Percentiles rank a stretch among this genome's conserved stretches.
phyloP scores from a whole-genome alignment of 2,329 filamentous ascomycete species.

The Aureobasidium pullulans region DNA sequence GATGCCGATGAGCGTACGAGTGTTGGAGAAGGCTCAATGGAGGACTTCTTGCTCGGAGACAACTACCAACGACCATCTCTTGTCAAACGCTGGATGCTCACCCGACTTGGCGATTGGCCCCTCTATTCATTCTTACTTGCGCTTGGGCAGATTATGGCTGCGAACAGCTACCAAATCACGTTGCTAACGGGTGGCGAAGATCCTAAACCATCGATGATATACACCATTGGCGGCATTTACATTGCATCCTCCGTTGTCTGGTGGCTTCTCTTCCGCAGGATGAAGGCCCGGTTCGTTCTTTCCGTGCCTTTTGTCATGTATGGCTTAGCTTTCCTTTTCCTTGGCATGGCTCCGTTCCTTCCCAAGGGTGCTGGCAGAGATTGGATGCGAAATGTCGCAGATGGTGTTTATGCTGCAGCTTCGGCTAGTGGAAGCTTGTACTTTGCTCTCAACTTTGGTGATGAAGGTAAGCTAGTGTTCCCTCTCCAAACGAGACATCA shows the following conservation, averaged over 20 bases:
- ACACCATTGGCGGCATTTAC: constrained; percentile 54
- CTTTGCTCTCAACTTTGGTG: constrained; percentile 60
- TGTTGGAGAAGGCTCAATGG: constrained; percentile 27
- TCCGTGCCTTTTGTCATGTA: constrained; percentile 57
- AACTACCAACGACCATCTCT: constrained; percentile 52
- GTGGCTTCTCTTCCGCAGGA: constrained; percentile 53
- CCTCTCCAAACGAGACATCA: background rate
- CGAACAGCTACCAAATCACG: constrained; percentile 62
- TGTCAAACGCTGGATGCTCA: constrained; percentile 47
- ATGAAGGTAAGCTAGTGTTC: background rate
- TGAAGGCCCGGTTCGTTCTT: constrained; percentile 41
- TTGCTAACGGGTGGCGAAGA: constrained; percentile 58
- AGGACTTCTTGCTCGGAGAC: constrained; percentile 50
- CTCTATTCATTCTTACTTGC: constrained; percentile 56
- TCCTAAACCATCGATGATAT: constrained; percentile 52
- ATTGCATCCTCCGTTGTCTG: constrained; percentile 51
- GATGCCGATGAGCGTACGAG: constrained; percentile 22
- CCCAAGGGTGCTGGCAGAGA: constrained; percentile 32
- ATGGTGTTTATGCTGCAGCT: constrained; percentile 54
- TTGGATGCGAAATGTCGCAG: constrained; percentile 55
- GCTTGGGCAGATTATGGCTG: constrained; percentile 56
- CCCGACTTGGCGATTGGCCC: constrained; percentile 55
- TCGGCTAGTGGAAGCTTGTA: constrained; percentile 57
- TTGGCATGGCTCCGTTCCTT: constrained; percentile 53
- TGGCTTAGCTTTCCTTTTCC: constrained; percentile 53